Percentiles rank a stretch among this genome's conserved stretches.
These are phyloP conservation scores for Agrocybe praecox DNA, from an alignment of 768 basidiomycete genomes.

Conservation along the genomic window DNA sequence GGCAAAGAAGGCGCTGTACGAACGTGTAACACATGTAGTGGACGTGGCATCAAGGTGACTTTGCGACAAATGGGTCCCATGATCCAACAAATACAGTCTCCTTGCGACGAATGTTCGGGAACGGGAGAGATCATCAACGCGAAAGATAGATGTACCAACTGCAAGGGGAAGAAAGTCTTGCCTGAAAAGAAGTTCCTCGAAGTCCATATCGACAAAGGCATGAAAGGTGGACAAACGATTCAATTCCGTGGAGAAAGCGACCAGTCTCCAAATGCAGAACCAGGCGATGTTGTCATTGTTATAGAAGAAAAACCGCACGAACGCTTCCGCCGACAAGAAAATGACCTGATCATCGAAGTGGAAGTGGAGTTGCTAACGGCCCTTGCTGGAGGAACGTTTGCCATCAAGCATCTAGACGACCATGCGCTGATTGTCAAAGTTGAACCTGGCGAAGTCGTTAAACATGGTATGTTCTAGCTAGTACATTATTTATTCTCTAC, in stretches of 20 bases:
- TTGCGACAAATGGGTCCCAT: constrained; percentile 98
- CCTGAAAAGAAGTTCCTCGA: constrained; percentile 97
- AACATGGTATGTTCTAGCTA: constrained; percentile 69
- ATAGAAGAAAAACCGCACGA: constrained; percentile 93
- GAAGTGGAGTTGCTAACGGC: constrained; percentile 94
- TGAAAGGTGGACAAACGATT: constrained; percentile 93
- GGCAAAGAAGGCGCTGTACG: constrained; percentile 97
- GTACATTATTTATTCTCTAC: neutral
- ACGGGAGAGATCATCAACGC: constrained; percentile 94
- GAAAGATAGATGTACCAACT: constrained; percentile 90
- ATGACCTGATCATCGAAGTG: constrained; percentile 83
- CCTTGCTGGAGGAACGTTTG: constrained; percentile 87
- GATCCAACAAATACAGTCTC: constrained; percentile 98
- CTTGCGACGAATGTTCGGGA: constrained; percentile 91
- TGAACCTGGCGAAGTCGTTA: constrained; percentile 87
- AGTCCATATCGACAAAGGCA: constrained; percentile 97
- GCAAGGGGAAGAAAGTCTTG: constrained; percentile 94
- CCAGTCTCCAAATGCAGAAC: constrained; percentile 84
- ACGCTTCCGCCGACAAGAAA: constrained; percentile 85
- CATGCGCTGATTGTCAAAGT: constrained; percentile 84
- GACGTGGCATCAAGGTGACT: constrained; percentile 89
- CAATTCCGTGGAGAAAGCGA: constrained; percentile 90
- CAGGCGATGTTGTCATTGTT: constrained; percentile 94
- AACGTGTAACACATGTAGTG: constrained; percentile 74
- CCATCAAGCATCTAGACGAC: constrained; percentile 93